Conservation (phyloP, 1,284 basidiomycete genomes). For the Cystobasidiaceae sp. region DNA sequence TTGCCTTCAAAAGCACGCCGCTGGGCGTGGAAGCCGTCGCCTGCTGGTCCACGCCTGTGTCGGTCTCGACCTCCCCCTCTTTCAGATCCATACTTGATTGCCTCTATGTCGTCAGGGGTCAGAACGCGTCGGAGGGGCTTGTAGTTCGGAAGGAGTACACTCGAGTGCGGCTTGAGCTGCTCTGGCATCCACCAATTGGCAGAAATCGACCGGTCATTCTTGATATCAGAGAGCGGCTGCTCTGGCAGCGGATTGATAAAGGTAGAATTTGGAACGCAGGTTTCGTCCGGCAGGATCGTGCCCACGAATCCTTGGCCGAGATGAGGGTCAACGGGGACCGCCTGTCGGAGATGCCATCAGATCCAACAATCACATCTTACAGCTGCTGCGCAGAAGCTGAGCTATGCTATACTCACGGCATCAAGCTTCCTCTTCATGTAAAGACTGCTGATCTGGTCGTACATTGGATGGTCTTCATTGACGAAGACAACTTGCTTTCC, state of each 20-base stretch:
- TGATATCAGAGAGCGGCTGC: conserved; percentile 61
- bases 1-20: conserved; percentile 17
- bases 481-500: conserved; percentile 82
- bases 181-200: conserved; percentile 84
- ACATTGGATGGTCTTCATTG: conserved; percentile 75
- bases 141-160: conserved; percentile 72
- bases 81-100: conserved; percentile 47
- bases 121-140: conserved; percentile 61
- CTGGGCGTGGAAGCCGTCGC: conserved; percentile 29
- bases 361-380: conserved; percentile 38
- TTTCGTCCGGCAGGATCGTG: conserved; percentile 71
- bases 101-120: conserved; percentile 67
- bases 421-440: conserved; percentile 80
- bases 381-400: conserved; percentile 42
- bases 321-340: conserved; percentile 59
- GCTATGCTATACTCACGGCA: conserved; percentile 58
- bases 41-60: conserved; percentile 14
- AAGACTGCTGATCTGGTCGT: conserved; percentile 76
- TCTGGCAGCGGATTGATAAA: conserved; percentile 64
- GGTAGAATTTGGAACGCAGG: conserved; percentile 84
- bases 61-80: conserved; percentile 4
- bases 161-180: conserved; percentile 77
- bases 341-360: conserved; percentile 41
- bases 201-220: conserved; percentile 78
- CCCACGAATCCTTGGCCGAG: conserved; percentile 76